Percentiles rank a stretch among this genome's conserved stretches.
Evolutionary conservation across 2,329 filamentous ascomycete genomes (phyloP).

Genomic region (Calonectria montana): DNA sequence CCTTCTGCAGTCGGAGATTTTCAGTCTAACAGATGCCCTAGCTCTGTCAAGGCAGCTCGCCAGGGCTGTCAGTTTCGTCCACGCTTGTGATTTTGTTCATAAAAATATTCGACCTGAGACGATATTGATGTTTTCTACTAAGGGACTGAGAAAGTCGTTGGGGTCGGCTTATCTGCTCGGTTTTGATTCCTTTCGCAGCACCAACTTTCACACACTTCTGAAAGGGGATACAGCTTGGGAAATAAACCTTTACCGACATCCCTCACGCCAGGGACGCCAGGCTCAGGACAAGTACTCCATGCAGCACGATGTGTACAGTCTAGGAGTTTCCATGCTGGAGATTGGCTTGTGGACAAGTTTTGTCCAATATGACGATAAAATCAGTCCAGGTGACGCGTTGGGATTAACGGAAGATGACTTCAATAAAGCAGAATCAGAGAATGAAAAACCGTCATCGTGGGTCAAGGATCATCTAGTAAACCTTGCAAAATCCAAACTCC

Average conservation of each 20-base stretch:
- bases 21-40: constrained; percentile 45
- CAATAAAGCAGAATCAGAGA: not conserved
- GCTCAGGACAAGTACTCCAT: constrained; percentile 55
- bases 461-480: constrained; percentile 25
- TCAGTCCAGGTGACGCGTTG: not conserved
- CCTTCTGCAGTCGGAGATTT: not conserved
- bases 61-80: constrained; percentile 48
- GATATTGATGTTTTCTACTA: constrained; percentile 46
- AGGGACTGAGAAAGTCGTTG: not conserved
- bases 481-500: constrained; percentile 14
- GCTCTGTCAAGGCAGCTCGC: constrained; percentile 15
- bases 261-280: constrained; percentile 56
- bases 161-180: constrained; percentile 17
- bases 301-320: constrained; percentile 68
- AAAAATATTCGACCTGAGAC: constrained; percentile 59
- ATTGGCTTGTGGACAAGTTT: constrained; percentile 60
- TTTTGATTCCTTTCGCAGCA: constrained; percentile 33
- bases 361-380: constrained; percentile 32
- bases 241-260: constrained; percentile 63
- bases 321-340: constrained; percentile 65
- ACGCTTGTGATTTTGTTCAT: constrained; percentile 59
- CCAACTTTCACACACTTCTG: not conserved
- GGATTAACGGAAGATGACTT: not conserved
- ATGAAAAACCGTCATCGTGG: not conserved
- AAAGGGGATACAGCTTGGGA: constrained; percentile 43